These are phyloP conservation scores for Phytophthora cactorum DNA, from an alignment of 352 stramenopile genomes.

Conservation along the genomic window DNA sequence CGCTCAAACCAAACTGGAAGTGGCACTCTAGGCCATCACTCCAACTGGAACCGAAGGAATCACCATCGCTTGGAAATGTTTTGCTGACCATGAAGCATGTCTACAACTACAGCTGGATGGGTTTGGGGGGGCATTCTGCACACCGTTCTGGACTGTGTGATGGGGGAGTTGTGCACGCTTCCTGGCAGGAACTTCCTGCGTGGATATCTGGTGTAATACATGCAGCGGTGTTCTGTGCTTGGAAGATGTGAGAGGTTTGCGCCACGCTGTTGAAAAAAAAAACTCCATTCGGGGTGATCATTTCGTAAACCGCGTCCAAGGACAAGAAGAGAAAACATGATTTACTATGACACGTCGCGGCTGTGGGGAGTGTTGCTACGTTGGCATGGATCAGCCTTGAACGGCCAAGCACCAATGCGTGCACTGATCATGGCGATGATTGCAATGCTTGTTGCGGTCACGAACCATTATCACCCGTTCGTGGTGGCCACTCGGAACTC, in stretches of 20 bases:
- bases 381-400: conserved; percentile 73
- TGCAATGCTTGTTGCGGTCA: conserved; percentile 44
- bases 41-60: background rate
- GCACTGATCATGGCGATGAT: conserved; percentile 67
- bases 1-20: too few relatives aligned
- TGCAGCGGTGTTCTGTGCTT: background rate
- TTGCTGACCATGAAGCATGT: conserved; percentile 1
- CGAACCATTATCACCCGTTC: conserved; percentile 64
- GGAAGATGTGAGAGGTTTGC: conserved; percentile 12
- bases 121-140: conserved; percentile 15
- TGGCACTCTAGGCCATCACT: too few relatives aligned
- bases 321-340: conserved; percentile 45
- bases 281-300: conserved; percentile 9
- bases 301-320: conserved; percentile 15
- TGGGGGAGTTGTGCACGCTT: conserved; percentile 6
- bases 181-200: background rate
- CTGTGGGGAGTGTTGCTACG: conserved; percentile 60
- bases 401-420: conserved; percentile 63
- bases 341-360: conserved; percentile 72
- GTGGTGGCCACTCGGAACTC: conserved; percentile 66
- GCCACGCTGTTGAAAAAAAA: background rate
- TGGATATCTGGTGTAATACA: conserved; percentile 2
- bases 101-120: conserved; percentile 26
- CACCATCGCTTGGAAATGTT: background rate
- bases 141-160: conserved; percentile 23